A percentile compares a stretch with the other conserved stretches of the same genome.
Evolutionary conservation across 306 rosid genomes (phyloP).

Genomic region (Leucaena leucocephala): DNA sequence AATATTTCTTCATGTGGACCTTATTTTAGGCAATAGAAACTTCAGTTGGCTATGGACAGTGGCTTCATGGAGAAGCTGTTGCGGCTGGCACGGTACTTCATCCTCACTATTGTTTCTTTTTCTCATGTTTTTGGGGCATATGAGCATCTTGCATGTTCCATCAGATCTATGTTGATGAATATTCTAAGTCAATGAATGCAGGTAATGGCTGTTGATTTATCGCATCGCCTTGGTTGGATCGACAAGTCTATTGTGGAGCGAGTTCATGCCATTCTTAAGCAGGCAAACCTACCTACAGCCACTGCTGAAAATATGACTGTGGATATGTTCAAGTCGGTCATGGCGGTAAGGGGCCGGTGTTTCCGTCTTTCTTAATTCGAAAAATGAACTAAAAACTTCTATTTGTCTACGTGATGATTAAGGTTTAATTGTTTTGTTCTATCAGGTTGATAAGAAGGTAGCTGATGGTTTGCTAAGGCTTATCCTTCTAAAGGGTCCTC

Average conservation of each 20-base stretch:
- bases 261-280: slow-evolving; percentile 64
- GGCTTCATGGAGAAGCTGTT: slow-evolving; percentile 99
- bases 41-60: slow-evolving; percentile 83
- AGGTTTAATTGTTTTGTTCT: slow-evolving; percentile 31
- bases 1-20: slow-evolving; percentile 27
- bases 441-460: slow-evolving; percentile 93
- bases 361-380: background rate
- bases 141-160: slow-evolving; percentile 4
- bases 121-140: background rate
- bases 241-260: slow-evolving; percentile 84
- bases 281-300: slow-evolving; percentile 66
- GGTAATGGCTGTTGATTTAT: slow-evolving; percentile 98
- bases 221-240: slow-evolving; percentile 93
- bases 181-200: slow-evolving; percentile 39
- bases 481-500: slow-evolving; percentile 85
- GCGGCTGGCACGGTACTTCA: slow-evolving; percentile 86
- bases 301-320: slow-evolving; percentile 81
- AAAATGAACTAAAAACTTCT: background rate
- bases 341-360: slow-evolving; percentile 70
- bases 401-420: background rate
- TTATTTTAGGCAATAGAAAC: slow-evolving; percentile 84
- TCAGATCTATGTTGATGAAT: slow-evolving; percentile 28
- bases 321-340: slow-evolving; percentile 84
- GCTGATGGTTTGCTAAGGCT: slow-evolving; percentile 93
- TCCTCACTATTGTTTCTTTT: background rate